Evolutionary conservation across 176 grass and related monocot genomes (phyloP), one percentile per base, ranked within the genome.

Genomic region (Canna indica): DNA sequence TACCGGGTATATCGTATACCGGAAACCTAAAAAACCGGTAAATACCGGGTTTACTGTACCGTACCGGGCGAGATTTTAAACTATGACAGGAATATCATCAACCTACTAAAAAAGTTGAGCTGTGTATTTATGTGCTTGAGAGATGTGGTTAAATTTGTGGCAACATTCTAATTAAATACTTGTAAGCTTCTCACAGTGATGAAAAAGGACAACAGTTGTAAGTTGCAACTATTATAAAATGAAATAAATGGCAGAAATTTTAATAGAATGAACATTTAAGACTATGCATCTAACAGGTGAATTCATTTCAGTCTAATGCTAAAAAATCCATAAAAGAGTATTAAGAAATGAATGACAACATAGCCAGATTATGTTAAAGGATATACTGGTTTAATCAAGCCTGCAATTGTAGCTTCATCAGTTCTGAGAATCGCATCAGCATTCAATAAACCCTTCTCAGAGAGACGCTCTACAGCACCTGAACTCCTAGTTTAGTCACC

Each of bases 341-440:
- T 15, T 44, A 63, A 33, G 30, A 63, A 61, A 62, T 30, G 6
- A 29, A 22, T 18, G 22, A 18, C 18, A 39, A 28, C 3, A 16
- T 13, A 38, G 18, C 15, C 20, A 25, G 22, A 38, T 10, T 29
- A 39, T n/a, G n/a, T 12, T 18, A 41, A n/a, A 38, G 20, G 63
- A 66, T 66, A 39, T 96, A 97, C 93, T 42, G 93, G 93, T 76
- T 84, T 84, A 78, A 97, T 97, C 76, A 97, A 75, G 62, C 84
- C 86, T 61, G 86, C 84, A 32, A 97, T 81, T 14, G 63, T 87
- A 60, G 70, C 71, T 81, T 87, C 88, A 71, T 97, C 83, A 47
- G 88, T 92, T 79, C 76, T 83, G 36, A 92, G 70, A 56, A 97
- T 91, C 62, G 83, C 81, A 66, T 83, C 82, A 3, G 88, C 87